Evolutionary conservation across 805 yeast genomes (phyloP), one percentile per base, ranked within the genome.

Genomic region (Lipomyces chichibuensis): DNA sequence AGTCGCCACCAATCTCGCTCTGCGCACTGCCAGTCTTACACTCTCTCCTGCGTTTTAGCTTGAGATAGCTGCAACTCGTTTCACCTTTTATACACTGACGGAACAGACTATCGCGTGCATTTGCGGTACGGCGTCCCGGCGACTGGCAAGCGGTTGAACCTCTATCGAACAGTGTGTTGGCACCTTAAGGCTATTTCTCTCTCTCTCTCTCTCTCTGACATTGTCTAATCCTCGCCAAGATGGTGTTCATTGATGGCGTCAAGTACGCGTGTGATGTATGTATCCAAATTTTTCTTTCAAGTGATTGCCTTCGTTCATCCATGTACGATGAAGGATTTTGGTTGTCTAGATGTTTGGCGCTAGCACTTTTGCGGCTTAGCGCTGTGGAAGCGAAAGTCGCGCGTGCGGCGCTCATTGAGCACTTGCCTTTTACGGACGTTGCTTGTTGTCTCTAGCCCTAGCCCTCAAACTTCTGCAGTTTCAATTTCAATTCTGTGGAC

Each of bases 181-280:
- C 49, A 43, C 8, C 20, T 17, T n/a, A 43, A n/a, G 23, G 20
- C 23, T 17, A 7, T 2, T 43, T 43, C 6, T 43, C 4, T n/a
- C 49, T n/a, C 23, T 17, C 1, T 2, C n/a, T 43, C 6, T 43
- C 4, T n/a, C 49, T n/a, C 20, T 8, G 17, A 37, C 49, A 17
- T 17, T n/a, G 23, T 17, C 23, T 11, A 43, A 43, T 43, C 23
- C 49, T 43, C 23, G 20, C 20, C 63, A 62, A 14, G 17, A 94
- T 93, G 98, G 97, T 94, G 65, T 82, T 91, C 62, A 88, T 94
- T 62, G 91, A 92, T 74, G 98, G 98, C 51, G 88, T 91, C 71
- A 94, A 95, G 76, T 94, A 92, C 78, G 98, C 99, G 66, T 94
- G 99, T 77, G 97, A 92, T 20, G 71, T 66, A 51, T 23, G 65